Percentiles rank a stretch among this genome's conserved stretches.
phyloP scores from a whole-genome alignment of 2,329 filamentous ascomycete species.

The Trichoderma arundinaceum region DNA sequence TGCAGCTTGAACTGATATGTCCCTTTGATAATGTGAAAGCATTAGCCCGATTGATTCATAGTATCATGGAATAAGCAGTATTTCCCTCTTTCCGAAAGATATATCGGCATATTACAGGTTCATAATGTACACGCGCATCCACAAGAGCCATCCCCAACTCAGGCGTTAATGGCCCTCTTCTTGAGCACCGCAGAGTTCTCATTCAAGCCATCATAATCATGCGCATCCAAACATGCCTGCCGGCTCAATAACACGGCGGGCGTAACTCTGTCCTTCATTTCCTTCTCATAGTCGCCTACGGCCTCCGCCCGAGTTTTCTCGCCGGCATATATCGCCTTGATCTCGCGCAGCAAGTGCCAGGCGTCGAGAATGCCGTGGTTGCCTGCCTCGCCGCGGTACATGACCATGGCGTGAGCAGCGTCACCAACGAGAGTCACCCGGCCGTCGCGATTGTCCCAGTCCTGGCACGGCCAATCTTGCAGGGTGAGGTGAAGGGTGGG shows the following conservation, averaged over 20 bases:
- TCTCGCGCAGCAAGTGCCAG: constrained; percentile 38
- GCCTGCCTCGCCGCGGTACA: constrained; percentile 52
- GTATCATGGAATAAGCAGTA: no score
- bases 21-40: no score
- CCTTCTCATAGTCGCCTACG: constrained; percentile 42
- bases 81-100: no score
- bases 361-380: constrained; percentile 52
- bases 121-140: neutral
- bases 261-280: constrained; percentile 40
- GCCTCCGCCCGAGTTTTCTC: constrained; percentile 30
- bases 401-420: constrained; percentile 64
- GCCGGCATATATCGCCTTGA: constrained; percentile 35
- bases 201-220: constrained; percentile 41
- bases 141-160: neutral
- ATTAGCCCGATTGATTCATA: no score
- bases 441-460: constrained; percentile 52
- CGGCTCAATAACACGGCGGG: constrained; percentile 42
- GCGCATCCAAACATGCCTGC: constrained; percentile 44
- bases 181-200: constrained; percentile 43
- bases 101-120: neutral
- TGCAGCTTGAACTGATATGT: no score
- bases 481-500: constrained; percentile 46
- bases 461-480: constrained; percentile 46
- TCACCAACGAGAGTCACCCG: constrained; percentile 58
- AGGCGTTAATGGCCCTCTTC: constrained; percentile 35